Percentiles rank a stretch among this genome's conserved stretches.
phyloP scores from a whole-genome alignment of 2,329 filamentous ascomycete genomes.

The Penicillium aurantiogriseum region DNA sequence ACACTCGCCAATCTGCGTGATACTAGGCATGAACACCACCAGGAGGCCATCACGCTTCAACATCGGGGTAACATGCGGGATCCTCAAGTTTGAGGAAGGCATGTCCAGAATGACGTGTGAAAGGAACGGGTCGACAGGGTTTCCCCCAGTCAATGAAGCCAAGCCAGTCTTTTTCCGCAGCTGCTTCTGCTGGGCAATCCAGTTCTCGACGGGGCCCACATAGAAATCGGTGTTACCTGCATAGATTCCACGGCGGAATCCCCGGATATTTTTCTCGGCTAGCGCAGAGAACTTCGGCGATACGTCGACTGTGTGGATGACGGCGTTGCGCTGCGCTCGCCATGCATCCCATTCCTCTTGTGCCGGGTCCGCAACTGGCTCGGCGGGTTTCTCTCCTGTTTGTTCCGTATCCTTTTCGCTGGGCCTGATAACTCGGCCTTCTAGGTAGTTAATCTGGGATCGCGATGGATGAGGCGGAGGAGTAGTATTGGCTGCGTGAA shows the following conservation, averaged over 20 bases:
- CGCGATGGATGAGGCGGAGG: slow-evolving; percentile 45
- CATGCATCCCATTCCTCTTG: slow-evolving; percentile 48
- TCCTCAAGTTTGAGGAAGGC: slow-evolving; percentile 58
- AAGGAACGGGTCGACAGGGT: slow-evolving; percentile 58
- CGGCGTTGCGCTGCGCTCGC: slow-evolving; percentile 57
- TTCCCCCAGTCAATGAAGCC: slow-evolving; percentile 15
- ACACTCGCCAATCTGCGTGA: slow-evolving; percentile 73
- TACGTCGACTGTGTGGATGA: slow-evolving; percentile 74
- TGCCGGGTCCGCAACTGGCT: slow-evolving; percentile 14
- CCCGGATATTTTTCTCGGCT: slow-evolving; percentile 63
- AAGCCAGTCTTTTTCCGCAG: slow-evolving; percentile 31
- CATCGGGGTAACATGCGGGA: slow-evolving; percentile 49
- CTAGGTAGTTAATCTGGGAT: slow-evolving; percentile 34
- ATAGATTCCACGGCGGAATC: slow-evolving; percentile 71
- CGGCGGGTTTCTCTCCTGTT: slow-evolving; percentile 6
- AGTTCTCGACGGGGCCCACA: slow-evolving; percentile 63
- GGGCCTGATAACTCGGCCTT: slow-evolving; percentile 24
- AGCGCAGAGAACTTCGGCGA: slow-evolving; percentile 61
- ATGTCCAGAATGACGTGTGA: slow-evolving; percentile 72
- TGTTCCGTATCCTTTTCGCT: slow-evolving; percentile 24
- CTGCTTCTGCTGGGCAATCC: slow-evolving; percentile 56
- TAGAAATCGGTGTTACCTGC: slow-evolving; percentile 71
- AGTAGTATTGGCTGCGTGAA: slow-evolving; percentile 68
- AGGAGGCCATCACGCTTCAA: slow-evolving; percentile 64
- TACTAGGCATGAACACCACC: slow-evolving; percentile 71